Percentiles rank a stretch among this genome's conserved stretches.
These are phyloP conservation scores for Camelina sativa DNA, from an alignment of 345 rosid genomes.

Conservation along the genomic window DNA sequence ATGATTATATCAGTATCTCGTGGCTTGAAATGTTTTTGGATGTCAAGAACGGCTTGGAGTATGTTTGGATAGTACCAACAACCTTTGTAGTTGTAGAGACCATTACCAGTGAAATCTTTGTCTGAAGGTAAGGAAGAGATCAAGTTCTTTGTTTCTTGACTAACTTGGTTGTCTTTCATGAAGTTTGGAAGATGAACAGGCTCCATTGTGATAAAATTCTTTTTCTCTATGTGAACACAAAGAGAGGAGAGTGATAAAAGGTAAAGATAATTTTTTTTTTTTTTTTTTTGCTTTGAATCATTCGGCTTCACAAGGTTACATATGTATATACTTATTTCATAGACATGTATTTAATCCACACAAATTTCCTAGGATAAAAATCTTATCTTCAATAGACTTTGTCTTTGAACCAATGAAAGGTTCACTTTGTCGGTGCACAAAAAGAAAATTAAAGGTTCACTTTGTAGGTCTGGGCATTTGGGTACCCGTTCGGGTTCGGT, in stretches of 20 bases:
- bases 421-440: no score
- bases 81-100: slow-evolving; percentile 56
- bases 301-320: not conserved
- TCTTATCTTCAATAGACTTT: slow-evolving; percentile 18
- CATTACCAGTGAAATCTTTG: slow-evolving; percentile 45
- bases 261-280: not conserved
- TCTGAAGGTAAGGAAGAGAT: slow-evolving; percentile 50
- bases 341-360: slow-evolving; percentile 10
- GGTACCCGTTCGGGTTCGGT: no score
- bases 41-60: slow-evolving; percentile 34
- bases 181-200: slow-evolving; percentile 38
- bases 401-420: no score
- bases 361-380: not conserved
- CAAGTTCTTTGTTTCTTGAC: slow-evolving; percentile 41
- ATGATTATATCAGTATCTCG: slow-evolving; percentile 51
- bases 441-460: no score
- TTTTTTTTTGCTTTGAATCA: not conserved
- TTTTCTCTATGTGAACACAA: not conserved
- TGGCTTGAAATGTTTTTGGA: slow-evolving; percentile 55
- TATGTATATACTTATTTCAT: not conserved
- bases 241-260: not conserved
- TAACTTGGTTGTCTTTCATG: slow-evolving; percentile 46
- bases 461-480: no score
- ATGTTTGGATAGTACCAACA: slow-evolving; percentile 53
- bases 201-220: not conserved